phyloP scores from a whole-genome alignment of 371 early-diverging fungal genomes.

The Mucor ambiguus region DNA sequence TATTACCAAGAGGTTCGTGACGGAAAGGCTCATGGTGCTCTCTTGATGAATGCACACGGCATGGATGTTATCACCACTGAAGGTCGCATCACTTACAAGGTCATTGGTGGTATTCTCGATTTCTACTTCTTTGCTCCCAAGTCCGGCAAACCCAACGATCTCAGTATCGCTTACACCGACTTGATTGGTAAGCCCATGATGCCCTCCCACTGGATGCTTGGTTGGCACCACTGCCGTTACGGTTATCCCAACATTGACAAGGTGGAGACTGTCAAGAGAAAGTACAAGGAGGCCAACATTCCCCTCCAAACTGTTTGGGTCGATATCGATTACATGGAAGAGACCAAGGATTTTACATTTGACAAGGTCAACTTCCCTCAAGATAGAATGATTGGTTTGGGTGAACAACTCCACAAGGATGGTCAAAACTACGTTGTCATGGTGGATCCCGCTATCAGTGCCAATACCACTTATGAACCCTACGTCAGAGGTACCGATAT shows the following conservation, averaged over 20 bases:
- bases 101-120: slow-evolving; percentile 71
- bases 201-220: slow-evolving; percentile 65
- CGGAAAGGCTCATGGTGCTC: slow-evolving; percentile 58
- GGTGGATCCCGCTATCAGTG: slow-evolving; percentile 59
- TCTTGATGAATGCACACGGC: slow-evolving; percentile 70
- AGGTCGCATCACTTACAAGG: slow-evolving; percentile 62
- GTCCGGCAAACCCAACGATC: slow-evolving; percentile 51
- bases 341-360: slow-evolving; percentile 51
- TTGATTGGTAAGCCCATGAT: slow-evolving; percentile 68
- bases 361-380: slow-evolving; percentile 52
- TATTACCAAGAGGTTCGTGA: slow-evolving; percentile 72
- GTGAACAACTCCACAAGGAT: slow-evolving; percentile 14
- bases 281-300: slow-evolving; percentile 56
- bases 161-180: slow-evolving; percentile 67
- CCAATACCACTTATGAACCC: slow-evolving; percentile 38
- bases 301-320: slow-evolving; percentile 44
- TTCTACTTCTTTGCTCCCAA: slow-evolving; percentile 65
- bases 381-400: slow-evolving; percentile 22
- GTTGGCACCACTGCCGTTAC: slow-evolving; percentile 78
- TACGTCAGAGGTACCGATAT: slow-evolving; percentile 45
- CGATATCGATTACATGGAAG: slow-evolving; percentile 33
- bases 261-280: slow-evolving; percentile 55
- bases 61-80: slow-evolving; percentile 69
- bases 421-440: slow-evolving; percentile 45
- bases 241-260: slow-evolving; percentile 64